Conservation (phyloP, 148 eudicot genomes). For the Camellia japonica region DNA sequence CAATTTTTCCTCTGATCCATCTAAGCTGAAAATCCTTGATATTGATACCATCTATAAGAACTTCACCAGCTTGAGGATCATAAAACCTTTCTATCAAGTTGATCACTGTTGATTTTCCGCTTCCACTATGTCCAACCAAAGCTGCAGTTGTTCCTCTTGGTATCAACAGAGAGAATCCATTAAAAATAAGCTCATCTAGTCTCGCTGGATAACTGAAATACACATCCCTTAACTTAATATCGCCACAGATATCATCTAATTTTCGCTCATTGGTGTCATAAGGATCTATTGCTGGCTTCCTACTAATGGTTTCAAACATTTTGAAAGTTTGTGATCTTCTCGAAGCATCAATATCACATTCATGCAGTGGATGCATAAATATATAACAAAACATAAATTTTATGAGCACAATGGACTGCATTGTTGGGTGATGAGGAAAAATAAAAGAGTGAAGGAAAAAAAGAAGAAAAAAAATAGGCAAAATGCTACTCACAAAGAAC, state of each 20-base stretch:
- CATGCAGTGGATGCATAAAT: conserved; percentile 22
- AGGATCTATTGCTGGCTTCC: conserved; percentile 33
- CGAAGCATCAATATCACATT: too few species aligned
- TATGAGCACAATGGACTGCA: too few species aligned
- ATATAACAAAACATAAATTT: too few species aligned
- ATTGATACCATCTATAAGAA: conserved; percentile 33
- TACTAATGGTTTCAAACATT: conserved; percentile 33
- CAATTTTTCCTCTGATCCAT: conserved; percentile 35
- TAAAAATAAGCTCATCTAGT: conserved; percentile 25
- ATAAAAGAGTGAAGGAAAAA: neutral
- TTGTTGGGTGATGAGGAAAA: neutral
- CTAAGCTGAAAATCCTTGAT: conserved; percentile 28
- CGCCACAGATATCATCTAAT: conserved; percentile 29
- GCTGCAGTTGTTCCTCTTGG: conserved; percentile 39
- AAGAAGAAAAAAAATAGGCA: too few species aligned
- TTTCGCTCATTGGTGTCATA: conserved; percentile 15
- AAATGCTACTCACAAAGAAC: conserved; percentile 41
- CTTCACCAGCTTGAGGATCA: conserved; percentile 41
- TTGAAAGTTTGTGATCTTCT: conserved; percentile 22
- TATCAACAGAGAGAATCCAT: conserved; percentile 29
- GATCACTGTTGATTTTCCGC: conserved; percentile 45
- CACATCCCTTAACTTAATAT: conserved; percentile 32
- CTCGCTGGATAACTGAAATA: conserved; percentile 38
- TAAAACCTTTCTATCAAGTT: conserved; percentile 39
- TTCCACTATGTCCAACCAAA: conserved; percentile 43